A percentile compares a stretch with the other conserved stretches of the same genome.
Conservation (phyloP, 306 rosid genomes). For the Prunus armeniaca region DNA sequence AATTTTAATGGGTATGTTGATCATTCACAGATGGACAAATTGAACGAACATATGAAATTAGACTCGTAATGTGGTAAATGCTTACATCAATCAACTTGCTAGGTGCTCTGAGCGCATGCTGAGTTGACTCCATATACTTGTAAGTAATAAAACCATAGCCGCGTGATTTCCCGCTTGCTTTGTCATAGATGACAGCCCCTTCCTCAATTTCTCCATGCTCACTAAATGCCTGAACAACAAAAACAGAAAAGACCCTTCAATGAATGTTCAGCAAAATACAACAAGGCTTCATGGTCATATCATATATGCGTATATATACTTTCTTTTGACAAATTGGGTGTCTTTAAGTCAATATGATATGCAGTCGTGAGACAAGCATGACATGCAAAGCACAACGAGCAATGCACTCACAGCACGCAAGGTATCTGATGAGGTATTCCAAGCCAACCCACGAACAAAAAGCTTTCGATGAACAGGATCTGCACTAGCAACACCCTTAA, state of each 20-base stretch:
- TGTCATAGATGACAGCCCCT: conserved; percentile 69
- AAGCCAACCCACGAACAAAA: conserved; percentile 88
- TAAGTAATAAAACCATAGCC: conserved; percentile 83
- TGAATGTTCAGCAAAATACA: not conserved
- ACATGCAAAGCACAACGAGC: conserved; percentile 58
- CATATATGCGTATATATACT: not conserved
- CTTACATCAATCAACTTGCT: conserved; percentile 81
- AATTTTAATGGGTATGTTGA: not conserved
- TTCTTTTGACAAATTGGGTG: not conserved
- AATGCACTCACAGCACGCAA: conserved; percentile 84
- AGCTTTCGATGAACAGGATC: conserved; percentile 86
- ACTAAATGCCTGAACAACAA: conserved; percentile 51
- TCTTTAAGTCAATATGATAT: conserved; percentile 17
- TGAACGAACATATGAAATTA: not conserved
- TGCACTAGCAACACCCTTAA: conserved; percentile 71
- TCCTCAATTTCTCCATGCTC: conserved; percentile 85
- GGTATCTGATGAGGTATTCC: conserved; percentile 75
- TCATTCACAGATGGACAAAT: not conserved
- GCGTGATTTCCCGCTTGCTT: conserved; percentile 63
- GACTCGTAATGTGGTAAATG: conserved; percentile 4
- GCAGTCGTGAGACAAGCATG: conserved; percentile 44
- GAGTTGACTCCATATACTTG: conserved; percentile 73
- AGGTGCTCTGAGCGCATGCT: conserved; percentile 63
- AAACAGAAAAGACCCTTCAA: not conserved
- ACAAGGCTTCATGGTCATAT: not conserved